Conservation (phyloP, 352 stramenopile genomes). For the Phytophthora pini region DNA sequence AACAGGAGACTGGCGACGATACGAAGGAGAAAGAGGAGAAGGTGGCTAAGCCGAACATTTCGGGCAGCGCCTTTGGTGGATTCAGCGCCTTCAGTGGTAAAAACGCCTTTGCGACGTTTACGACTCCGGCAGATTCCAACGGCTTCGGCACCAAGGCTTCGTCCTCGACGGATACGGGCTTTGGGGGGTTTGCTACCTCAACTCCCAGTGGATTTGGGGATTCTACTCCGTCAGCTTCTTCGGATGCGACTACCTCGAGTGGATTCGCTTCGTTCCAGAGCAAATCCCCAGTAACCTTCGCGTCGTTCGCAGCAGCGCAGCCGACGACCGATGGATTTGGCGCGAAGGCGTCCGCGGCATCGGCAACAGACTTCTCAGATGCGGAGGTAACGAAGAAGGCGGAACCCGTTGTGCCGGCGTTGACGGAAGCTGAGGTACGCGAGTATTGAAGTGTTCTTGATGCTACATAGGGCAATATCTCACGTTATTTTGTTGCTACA, state of each 20-base stretch:
- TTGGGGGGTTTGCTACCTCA: slow-evolving; percentile 15
- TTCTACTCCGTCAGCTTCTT: slow-evolving; percentile 17
- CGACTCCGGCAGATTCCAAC: slow-evolving; percentile 24
- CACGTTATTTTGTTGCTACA: slow-evolving; percentile 18
- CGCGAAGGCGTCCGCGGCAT: slow-evolving; percentile 40
- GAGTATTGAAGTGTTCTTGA: neutral
- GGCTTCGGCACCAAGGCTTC: slow-evolving; percentile 35
- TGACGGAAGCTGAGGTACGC: slow-evolving; percentile 73
- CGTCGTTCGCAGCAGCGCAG: slow-evolving; percentile 58
- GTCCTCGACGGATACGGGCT: slow-evolving; percentile 12
- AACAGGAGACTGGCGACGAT: slow-evolving; percentile 8
- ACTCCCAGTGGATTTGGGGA: slow-evolving; percentile 31
- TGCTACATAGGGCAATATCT: neutral
- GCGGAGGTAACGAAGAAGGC: slow-evolving; percentile 59
- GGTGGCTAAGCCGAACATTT: slow-evolving; percentile 31
- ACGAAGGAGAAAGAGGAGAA: slow-evolving; percentile 24
- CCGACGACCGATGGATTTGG: slow-evolving; percentile 48
- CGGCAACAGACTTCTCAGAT: slow-evolving; percentile 51
- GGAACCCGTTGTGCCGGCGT: slow-evolving; percentile 55
- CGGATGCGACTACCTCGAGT: slow-evolving; percentile 24
- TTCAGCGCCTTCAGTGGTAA: slow-evolving; percentile 62
- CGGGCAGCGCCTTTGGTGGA: slow-evolving; percentile 53
- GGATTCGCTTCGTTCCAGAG: slow-evolving; percentile 70
- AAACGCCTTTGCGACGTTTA: slow-evolving; percentile 58
- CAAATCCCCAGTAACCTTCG: slow-evolving; percentile 52